Evolutionary conservation across 306 rosid genomes (phyloP).

Genomic region (Begonia fuchsioides): DNA sequence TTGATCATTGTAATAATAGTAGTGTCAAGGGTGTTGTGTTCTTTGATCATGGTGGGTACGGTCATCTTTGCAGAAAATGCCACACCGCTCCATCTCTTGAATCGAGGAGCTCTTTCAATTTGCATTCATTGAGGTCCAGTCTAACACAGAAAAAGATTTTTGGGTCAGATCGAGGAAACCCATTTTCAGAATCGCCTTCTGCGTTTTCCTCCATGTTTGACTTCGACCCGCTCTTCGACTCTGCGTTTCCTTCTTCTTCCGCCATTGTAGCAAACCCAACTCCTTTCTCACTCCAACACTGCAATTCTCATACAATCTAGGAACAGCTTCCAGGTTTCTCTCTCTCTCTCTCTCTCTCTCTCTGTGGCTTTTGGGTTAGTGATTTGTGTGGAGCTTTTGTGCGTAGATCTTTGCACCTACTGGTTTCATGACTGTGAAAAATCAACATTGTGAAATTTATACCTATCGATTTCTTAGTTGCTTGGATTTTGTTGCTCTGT

Average conservation of each 20-base stretch:
- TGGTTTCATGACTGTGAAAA: no score
- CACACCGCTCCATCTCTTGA: slow-evolving; percentile 54
- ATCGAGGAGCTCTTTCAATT: slow-evolving; percentile 49
- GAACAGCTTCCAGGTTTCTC: slow-evolving; percentile 35
- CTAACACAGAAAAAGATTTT: slow-evolving; percentile 10
- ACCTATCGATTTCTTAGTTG: no score
- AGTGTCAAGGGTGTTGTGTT: no score
- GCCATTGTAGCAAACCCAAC: slow-evolving; percentile 8
- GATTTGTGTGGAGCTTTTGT: no score
- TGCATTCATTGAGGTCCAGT: slow-evolving; percentile 29
- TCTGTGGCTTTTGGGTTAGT: slow-evolving; percentile 4
- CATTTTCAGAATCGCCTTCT: slow-evolving; percentile 2
- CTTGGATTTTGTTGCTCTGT: no score
- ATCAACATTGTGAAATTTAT: no score
- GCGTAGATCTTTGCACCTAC: no score
- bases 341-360: slow-evolving; percentile 11
- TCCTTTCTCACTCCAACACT: no score
- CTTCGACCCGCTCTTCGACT: slow-evolving; percentile 1
- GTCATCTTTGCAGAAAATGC: slow-evolving; percentile 37
- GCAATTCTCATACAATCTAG: no score
- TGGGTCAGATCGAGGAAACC: slow-evolving; percentile 11
- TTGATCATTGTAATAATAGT: slow-evolving; percentile 3
- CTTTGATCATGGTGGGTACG: slow-evolving; percentile 30
- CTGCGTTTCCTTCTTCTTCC: slow-evolving; percentile 7
- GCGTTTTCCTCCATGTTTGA: slow-evolving; percentile 7